Evolutionary conservation across 257 asterid genomes (phyloP).

Genomic region (Solanum tarapatanum): DNA sequence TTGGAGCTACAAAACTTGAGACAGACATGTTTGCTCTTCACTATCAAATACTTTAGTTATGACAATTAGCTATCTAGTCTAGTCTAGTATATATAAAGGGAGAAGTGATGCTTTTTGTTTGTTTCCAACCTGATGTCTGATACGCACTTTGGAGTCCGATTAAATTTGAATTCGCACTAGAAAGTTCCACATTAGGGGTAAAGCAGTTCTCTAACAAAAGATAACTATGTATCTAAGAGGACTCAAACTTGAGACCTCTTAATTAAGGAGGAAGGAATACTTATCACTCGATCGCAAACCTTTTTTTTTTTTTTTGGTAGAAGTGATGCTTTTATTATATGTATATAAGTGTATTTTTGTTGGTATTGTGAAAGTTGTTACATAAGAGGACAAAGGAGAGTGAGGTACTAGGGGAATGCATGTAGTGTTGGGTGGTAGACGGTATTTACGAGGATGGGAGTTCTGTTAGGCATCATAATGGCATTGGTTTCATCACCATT

Average conservation of each 20-base stretch:
- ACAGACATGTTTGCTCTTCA: conserved; percentile 18
- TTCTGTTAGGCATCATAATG: neutral
- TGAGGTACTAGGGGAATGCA: neutral
- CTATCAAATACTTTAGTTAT: neutral
- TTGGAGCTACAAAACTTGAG: conserved; percentile 14
- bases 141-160: no score
- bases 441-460: conserved; percentile 4
- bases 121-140: no score
- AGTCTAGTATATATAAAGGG: neutral
- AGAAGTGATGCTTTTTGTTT: neutral
- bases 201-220: no score
- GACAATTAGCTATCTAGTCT: neutral
- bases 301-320: no score
- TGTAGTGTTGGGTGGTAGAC: neutral
- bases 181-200: no score
- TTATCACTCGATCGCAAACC: no score
- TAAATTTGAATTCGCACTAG: no score
- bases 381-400: conserved; percentile 5
- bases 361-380: neutral
- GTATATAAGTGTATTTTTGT: neutral
- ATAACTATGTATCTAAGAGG: no score
- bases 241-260: no score
- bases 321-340: neutral
- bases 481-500: conserved; percentile 16
- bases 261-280: no score